These are phyloP conservation scores for Hyaloperonospora arabidopsidis DNA, from an alignment of 352 stramenopile genomes.

Conservation along the genomic window DNA sequence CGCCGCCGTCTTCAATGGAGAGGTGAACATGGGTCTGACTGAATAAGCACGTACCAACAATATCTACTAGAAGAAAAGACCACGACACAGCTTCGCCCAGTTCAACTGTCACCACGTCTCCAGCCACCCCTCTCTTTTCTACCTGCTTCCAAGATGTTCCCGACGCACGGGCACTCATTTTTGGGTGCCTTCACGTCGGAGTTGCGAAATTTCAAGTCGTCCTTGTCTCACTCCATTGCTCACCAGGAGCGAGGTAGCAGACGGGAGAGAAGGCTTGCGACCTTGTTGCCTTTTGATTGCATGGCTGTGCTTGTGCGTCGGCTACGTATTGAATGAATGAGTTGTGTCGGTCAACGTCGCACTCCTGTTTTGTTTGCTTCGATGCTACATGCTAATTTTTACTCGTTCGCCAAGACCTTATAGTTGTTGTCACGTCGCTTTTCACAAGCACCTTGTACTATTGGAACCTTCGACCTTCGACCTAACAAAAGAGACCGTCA, in stretches of 20 bases:
- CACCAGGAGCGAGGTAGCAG: conserved; percentile 26
- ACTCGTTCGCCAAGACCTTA: too few relatives aligned
- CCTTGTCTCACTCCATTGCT: conserved; percentile 12
- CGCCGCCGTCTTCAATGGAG: conserved; percentile 79
- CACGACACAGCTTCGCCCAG: conserved; percentile 13
- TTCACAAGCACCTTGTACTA: too few relatives aligned
- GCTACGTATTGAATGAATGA: conserved; percentile 26
- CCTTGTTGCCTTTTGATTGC: conserved; percentile 23
- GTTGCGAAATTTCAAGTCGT: conserved; percentile 8
- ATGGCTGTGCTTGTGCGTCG: conserved; percentile 11
- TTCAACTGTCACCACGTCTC: conserved; percentile 21
- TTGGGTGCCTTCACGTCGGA: conserved; percentile 2
- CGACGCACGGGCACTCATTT: conserved; percentile 4
- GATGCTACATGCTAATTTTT: background rate
- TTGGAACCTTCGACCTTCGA: too few relatives aligned
- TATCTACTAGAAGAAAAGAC: conserved; percentile 39
- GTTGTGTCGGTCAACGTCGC: conserved; percentile 17
- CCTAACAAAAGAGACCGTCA: too few relatives aligned
- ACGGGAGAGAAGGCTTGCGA: conserved; percentile 25
- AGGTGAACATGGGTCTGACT: conserved; percentile 84
- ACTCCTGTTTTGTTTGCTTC: conserved; percentile 3
- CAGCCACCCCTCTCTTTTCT: conserved; percentile 18
- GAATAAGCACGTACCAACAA: conserved; percentile 44
- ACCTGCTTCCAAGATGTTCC: conserved; percentile 9
- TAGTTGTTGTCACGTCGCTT: too few relatives aligned